A percentile compares a stretch with the other conserved stretches of the same genome.
Evolutionary conservation across 768 basidiomycete species (phyloP).

Genomic region (Rhodotorula diobovata): DNA sequence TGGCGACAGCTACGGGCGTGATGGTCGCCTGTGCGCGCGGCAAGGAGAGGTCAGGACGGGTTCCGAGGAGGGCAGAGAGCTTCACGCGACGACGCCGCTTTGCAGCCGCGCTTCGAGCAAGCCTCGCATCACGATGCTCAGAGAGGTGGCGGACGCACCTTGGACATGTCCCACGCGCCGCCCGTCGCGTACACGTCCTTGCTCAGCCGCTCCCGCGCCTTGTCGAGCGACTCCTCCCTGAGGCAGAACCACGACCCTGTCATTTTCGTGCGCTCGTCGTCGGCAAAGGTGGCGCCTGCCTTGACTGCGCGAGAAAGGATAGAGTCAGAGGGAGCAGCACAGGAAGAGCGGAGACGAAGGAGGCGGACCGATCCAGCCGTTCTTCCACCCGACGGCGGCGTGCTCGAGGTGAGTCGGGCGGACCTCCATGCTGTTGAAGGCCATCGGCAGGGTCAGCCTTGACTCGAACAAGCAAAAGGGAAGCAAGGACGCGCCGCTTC

Average conservation of each 20-base stretch:
- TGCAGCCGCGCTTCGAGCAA: no score
- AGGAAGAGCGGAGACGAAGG: not conserved
- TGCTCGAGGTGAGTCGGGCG: conserved; percentile 28
- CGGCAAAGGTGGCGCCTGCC: conserved; percentile 35
- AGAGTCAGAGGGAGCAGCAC: no score
- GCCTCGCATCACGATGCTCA: no score
- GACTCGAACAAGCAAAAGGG: not conserved
- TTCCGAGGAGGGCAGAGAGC: no score
- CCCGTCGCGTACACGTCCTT: conserved; percentile 29
- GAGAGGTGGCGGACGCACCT: not conserved
- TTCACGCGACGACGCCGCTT: no score
- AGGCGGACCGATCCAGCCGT: conserved; percentile 26
- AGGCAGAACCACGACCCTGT: conserved; percentile 31
- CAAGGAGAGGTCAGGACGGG: not conserved
- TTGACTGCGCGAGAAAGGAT: conserved; percentile 10
- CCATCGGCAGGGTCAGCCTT: not conserved
- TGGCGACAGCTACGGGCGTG: conserved; percentile 27
- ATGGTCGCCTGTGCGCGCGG: conserved; percentile 9
- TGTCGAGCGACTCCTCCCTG: conserved; percentile 25
- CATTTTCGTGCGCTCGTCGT: conserved; percentile 26
- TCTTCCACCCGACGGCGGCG: conserved; percentile 9
- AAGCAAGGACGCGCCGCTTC: conserved; percentile 10
- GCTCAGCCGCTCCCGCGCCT: conserved; percentile 15
- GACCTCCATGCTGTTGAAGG: conserved; percentile 8
- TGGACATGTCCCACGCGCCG: conserved; percentile 32